These are phyloP conservation scores for Angomonas ambiguus DNA, from an alignment of 208 protist species.

Conservation along the genomic window DNA sequence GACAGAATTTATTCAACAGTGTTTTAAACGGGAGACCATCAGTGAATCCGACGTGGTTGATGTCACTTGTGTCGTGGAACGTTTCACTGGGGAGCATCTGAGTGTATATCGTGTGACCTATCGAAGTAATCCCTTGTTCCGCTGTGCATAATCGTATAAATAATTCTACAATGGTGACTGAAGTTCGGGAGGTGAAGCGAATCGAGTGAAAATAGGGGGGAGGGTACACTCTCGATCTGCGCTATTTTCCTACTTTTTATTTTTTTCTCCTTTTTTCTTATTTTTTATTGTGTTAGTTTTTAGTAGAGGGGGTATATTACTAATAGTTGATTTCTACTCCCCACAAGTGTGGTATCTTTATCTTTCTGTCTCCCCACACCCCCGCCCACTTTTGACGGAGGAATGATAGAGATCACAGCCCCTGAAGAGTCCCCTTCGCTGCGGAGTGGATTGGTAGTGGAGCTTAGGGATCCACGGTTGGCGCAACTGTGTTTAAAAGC, in stretches of 20 bases:
- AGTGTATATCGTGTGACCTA: slow-evolving; percentile 55
- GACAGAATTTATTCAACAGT: slow-evolving; percentile 21
- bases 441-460: neutral
- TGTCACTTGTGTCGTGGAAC: slow-evolving; percentile 36
- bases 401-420: neutral
- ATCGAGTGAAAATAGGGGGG: too few species aligned
- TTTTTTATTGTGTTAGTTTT: too few species aligned
- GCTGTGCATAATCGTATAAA: too few species aligned
- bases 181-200: too few species aligned
- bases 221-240: neutral
- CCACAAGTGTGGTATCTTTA: too few species aligned
- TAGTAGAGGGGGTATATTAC: too few species aligned
- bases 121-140: too few species aligned
- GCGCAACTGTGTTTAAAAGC: neutral
- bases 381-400: neutral
- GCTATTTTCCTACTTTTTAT: neutral
- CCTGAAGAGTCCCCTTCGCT: neutral
- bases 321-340: too few species aligned
- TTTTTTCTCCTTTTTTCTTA: neutral
- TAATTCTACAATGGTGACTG: too few species aligned
- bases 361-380: too few species aligned
- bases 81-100: slow-evolving; percentile 84
- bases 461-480: neutral
- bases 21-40: slow-evolving; percentile 26
- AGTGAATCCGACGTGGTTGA: slow-evolving; percentile 13